Base-by-base conservation (phyloP, 345 rosid species). In the Syzygium jambos region DNA sequence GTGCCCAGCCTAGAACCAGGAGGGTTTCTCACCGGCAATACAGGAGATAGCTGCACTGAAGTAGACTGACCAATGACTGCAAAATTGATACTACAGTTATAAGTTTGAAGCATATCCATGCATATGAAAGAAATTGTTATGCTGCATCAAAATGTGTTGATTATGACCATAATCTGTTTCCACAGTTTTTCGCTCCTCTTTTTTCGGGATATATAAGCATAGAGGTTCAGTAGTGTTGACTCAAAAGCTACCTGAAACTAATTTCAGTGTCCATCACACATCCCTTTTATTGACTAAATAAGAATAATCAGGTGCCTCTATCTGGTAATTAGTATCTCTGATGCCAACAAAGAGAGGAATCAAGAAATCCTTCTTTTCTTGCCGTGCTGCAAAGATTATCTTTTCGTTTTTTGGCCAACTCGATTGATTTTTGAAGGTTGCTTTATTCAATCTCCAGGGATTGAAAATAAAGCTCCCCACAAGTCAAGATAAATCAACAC, bases 1-100 rank as follows among this genome's bases (percentile, higher is more conserved):
- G 90, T 84, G 38, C 96, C 94, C 3, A 93, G 95, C 92, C 91
- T 95, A 86, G 92, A 57, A 83, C 98, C 99, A 13, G 99, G 99
- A 78, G 98, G 92, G 53, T 87, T 90, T 86, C 90, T 91, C 86
- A 98, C 96, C 89, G 77, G 88, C 86, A 93, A 85, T 85, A 89
- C 89, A 80, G 94, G 96, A 86, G 91, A 92, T 22, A 98, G 90
- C 77, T 83, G 89, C 91, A 95, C 68, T 59, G 88, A 88, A 84
- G 84, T 84, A 17, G 55, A 87, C 87, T 93, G 93, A 65, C 95
- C 96, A 89, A 94, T 93, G 86, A 88, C 99, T 98, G 89, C 92
- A 92, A 85, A 87, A 89, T 73, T 10, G 49, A 73, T 73, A 73
- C 49, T 38, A 38, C 82, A 73, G 82, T 19, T 2, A 49, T 73